phyloP scores from a whole-genome alignment of 2,329 filamentous ascomycete species.

The Colletotrichum trifolii region DNA sequence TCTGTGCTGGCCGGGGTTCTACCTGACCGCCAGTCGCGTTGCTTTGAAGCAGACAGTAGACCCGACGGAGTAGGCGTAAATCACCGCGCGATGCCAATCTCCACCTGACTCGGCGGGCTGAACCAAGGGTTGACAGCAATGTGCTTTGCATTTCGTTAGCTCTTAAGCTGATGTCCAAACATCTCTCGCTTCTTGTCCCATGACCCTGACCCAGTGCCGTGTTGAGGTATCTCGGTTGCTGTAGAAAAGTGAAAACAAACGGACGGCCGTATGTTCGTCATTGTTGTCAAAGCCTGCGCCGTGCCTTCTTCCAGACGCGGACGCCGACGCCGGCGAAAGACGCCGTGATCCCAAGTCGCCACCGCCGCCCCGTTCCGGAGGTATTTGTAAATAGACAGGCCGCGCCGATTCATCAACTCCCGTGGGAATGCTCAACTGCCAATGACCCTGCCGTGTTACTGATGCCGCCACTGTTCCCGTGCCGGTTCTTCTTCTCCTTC shows the following conservation, averaged over 20 bases:
- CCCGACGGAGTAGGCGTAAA: slow-evolving; percentile 13
- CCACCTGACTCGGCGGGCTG: slow-evolving; percentile 16
- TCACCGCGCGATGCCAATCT: slow-evolving; percentile 1
- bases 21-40: slow-evolving; percentile 23
- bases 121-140: slow-evolving; percentile 18
- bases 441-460: slow-evolving; percentile 22
- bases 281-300: slow-evolving; percentile 16
- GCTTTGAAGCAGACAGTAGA: slow-evolving; percentile 5
- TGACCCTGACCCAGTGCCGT: slow-evolving; percentile 21
- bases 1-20: slow-evolving; percentile 1
- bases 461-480: slow-evolving; percentile 11
- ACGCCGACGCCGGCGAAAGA: neutral
- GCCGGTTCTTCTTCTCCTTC: slow-evolving; percentile 80
- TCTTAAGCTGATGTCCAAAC: slow-evolving; percentile 27
- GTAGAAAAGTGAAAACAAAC: slow-evolving; percentile 27
- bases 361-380: slow-evolving; percentile 2
- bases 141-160: slow-evolving; percentile 31
- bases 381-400: slow-evolving; percentile 11
- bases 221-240: slow-evolving; percentile 36
- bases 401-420: slow-evolving; percentile 23
- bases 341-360: neutral
- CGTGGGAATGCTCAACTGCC: slow-evolving; percentile 28
- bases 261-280: slow-evolving; percentile 29
- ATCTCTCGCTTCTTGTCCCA: slow-evolving; percentile 14
- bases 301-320: slow-evolving; percentile 28